Evolutionary conservation across 2,329 filamentous ascomycete species (phyloP), one percentile per base, ranked within the genome.

Genomic region (Alternaria incomplexa): DNA sequence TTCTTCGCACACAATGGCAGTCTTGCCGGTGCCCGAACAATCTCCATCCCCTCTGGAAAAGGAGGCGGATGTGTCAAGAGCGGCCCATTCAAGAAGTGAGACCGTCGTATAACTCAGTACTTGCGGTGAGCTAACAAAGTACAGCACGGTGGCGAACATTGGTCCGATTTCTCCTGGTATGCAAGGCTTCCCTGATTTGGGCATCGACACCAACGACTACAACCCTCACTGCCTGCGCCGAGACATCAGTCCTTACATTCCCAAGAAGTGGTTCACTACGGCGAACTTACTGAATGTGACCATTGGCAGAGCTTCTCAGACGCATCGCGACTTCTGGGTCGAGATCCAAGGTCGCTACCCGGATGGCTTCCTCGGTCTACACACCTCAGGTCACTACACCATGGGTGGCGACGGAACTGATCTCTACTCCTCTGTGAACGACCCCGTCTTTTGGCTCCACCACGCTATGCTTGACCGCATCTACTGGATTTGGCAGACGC

Each of bases 381-480:
- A 60, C 23, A 55, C 58, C 4, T 56, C 58, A 5, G 51, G 58
- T 12, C 58, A 56, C 12, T 56, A 60, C 44, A 48, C 47, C 15
- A 58, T 58, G 56, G 56, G 56, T 10, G 47, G 56, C 6, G 56
- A 58, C 25, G 56, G 50, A 10, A 55, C 57, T 5, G 57, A 60
- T 17, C 57, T 60, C 43, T 60, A 60, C 13, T 55, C 50, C 12
- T 56, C 50, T 26, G 57, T 60, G 28, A 60, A 60, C 5, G 57
- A 60, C 40, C 57, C 57, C 5, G 50, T 51, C 8, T 60, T 60
- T 47, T 60, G 22, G 26, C 22, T 43, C n/a, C 57, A 60, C 28
- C 57, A 60, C 28, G 25, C 57, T n/a, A 59, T 55, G 57, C 57
- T 59, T 23, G 57, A 59, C 23, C 57, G 50, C 15, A 46, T 59